Evolutionary conservation across 371 early-diverging fungal genomes (phyloP).

Genomic region (Quaeritorhiza haematococci): DNA sequence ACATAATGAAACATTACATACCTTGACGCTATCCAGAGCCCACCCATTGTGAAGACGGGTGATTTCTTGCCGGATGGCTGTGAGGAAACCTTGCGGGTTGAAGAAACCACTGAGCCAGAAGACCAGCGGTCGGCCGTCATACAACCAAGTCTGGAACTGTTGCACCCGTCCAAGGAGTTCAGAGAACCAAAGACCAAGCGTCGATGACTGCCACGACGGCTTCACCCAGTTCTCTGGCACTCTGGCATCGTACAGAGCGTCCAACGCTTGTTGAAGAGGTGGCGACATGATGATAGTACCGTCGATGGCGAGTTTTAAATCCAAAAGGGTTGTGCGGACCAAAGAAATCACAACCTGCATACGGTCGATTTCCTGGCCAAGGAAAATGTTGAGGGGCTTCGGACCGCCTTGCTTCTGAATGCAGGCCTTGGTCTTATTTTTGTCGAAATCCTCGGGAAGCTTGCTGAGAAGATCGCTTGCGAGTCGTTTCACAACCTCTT

Average conservation of each 20-base stretch:
- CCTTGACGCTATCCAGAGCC: constrained; percentile 55
- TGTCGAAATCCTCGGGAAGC: constrained; percentile 55
- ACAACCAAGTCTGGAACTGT: constrained; percentile 53
- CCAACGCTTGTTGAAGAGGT: constrained; percentile 48
- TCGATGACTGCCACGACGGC: constrained; percentile 46
- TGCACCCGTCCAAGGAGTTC: constrained; percentile 43
- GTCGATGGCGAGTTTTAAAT: constrained; percentile 56
- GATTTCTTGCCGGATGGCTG: constrained; percentile 59
- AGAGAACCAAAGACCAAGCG: constrained; percentile 53
- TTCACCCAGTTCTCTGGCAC: constrained; percentile 52
- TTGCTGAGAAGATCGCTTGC: constrained; percentile 52
- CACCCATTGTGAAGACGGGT: constrained; percentile 52
- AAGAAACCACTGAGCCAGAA: constrained; percentile 57
- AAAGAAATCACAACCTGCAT: constrained; percentile 48
- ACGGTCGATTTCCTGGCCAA: constrained; percentile 56
- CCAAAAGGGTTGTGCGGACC: constrained; percentile 41
- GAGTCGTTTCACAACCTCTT: constrained; percentile 53
- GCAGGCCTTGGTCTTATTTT: constrained; percentile 35
- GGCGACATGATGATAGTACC: constrained; percentile 52
- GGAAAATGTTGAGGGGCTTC: constrained; percentile 57
- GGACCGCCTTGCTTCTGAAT: constrained; percentile 46
- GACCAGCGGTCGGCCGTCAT: constrained; percentile 52
- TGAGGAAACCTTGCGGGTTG: constrained; percentile 59
- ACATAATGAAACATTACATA: constrained; percentile 7
- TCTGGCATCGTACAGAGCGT: constrained; percentile 51